Evolutionary conservation across 192 early-diverging fungal species (phyloP).

Genomic region (Coemansia sp.): DNA sequence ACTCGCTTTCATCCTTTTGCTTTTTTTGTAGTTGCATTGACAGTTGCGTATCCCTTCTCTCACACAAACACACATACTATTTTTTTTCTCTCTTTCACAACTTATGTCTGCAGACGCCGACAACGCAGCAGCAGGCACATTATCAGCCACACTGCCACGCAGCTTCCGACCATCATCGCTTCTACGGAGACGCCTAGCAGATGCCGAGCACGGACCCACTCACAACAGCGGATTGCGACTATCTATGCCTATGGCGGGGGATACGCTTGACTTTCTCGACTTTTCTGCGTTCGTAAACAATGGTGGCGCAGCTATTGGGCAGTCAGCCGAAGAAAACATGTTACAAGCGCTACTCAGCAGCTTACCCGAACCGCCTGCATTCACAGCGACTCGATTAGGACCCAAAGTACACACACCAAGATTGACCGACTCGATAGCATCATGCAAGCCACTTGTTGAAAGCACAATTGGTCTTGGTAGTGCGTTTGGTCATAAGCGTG

Average conservation of each 20-base stretch:
- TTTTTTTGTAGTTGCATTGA: slow-evolving; percentile 3
- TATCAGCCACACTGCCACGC: slow-evolving; percentile 31
- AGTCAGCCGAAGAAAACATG: slow-evolving; percentile 36
- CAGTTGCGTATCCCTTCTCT: background rate
- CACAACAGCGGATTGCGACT: slow-evolving; percentile 2
- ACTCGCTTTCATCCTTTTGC: background rate
- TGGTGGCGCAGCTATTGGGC: slow-evolving; percentile 6
- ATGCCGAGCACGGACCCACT: background rate
- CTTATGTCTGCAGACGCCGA: slow-evolving; percentile 10
- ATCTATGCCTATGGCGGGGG: slow-evolving; percentile 14
- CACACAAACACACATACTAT: no score
- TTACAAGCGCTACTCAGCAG: slow-evolving; percentile 45
- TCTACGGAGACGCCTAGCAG: slow-evolving; percentile 26
- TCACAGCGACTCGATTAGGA: slow-evolving; percentile 8
- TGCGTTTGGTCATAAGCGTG: background rate
- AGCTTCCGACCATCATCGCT: slow-evolving; percentile 30
- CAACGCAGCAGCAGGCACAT: background rate
- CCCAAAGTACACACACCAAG: slow-evolving; percentile 3
- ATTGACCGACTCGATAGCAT: slow-evolving; percentile 24
- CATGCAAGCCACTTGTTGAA: slow-evolving; percentile 12
- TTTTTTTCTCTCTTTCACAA: background rate
- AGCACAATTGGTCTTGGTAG: background rate
- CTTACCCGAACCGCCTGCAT: slow-evolving; percentile 45
- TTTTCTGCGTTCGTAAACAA: slow-evolving; percentile 5
- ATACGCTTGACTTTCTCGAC: slow-evolving; percentile 10